Conservation (phyloP, 2,329 filamentous ascomycete species). For the Pestalotiopsis sp. region DNA sequence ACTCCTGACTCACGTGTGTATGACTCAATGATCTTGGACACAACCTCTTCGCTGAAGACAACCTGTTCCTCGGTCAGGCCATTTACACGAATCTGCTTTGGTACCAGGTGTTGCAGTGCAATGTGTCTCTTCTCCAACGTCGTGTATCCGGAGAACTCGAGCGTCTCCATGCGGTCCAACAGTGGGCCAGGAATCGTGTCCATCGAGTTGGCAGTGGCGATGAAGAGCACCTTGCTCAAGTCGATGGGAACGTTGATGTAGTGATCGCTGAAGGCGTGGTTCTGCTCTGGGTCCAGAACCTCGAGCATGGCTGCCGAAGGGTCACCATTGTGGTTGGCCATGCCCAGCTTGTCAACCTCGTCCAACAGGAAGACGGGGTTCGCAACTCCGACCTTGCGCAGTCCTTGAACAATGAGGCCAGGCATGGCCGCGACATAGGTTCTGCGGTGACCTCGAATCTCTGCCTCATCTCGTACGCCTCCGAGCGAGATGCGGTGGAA, state of each 20-base stretch:
- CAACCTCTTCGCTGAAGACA: conserved; percentile 75
- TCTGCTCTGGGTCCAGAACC: conserved; percentile 96
- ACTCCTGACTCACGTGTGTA: conserved; percentile 98
- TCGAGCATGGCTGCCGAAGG: conserved; percentile 97
- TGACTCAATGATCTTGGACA: conserved; percentile 93
- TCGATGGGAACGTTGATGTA: conserved; percentile 96
- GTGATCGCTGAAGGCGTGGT: conserved; percentile 91
- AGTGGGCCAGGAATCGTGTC: conserved; percentile 95
- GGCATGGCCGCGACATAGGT: conserved; percentile 99
- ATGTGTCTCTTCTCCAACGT: conserved; percentile 97
- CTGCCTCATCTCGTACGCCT: conserved; percentile 93
- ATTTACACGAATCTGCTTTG: conserved; percentile 92
- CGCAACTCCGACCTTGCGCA: conserved; percentile 93
- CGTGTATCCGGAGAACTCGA: conserved; percentile 91
- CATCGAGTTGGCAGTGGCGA: conserved; percentile 92
- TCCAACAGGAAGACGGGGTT: conserved; percentile 96
- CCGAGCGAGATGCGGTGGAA: conserved; percentile 97
- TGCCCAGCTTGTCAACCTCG: conserved; percentile 96
- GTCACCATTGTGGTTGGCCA: conserved; percentile 90
- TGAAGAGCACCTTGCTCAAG: conserved; percentile 94
- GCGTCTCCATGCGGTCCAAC: conserved; percentile 96
- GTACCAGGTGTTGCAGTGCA: conserved; percentile 88
- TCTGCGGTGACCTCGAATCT: conserved; percentile 90
- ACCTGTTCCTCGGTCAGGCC: conserved; percentile 79
- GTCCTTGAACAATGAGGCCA: conserved; percentile 86